phyloP scores from a whole-genome alignment of 306 rosid species.

The Crotalaria pallida region DNA sequence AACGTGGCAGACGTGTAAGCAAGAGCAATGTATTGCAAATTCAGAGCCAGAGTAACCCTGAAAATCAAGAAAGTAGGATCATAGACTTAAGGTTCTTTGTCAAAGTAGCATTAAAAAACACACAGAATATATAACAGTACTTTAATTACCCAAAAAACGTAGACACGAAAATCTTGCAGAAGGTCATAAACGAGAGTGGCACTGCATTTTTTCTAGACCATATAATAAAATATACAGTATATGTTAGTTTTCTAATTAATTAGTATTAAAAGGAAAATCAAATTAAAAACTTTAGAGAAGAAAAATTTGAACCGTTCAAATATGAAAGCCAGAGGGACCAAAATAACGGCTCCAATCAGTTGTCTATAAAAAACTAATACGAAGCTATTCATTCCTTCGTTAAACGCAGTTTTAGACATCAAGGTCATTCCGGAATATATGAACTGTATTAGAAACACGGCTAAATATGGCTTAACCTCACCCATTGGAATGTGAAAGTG shows the following conservation, averaged over 20 bases:
- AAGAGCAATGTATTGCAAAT: slow-evolving; percentile 37
- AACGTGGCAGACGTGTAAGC: slow-evolving; percentile 45
- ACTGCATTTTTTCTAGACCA: slow-evolving; percentile 33
- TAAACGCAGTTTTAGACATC: slow-evolving; percentile 50
- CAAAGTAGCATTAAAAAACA: not conserved
- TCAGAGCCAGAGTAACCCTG: slow-evolving; percentile 41
- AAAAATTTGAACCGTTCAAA: slow-evolving; percentile 35
- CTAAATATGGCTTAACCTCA: slow-evolving; percentile 46
- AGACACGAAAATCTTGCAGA: slow-evolving; percentile 50
- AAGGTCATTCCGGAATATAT: slow-evolving; percentile 46
- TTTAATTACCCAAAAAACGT: slow-evolving; percentile 56
- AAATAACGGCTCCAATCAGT: slow-evolving; percentile 30
- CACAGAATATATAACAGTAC: not conserved
- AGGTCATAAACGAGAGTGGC: slow-evolving; percentile 31
- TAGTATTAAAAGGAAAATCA: too few relatives aligned
- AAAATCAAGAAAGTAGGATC: slow-evolving; percentile 3
- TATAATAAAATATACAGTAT: not conserved
- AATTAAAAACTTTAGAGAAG: not conserved
- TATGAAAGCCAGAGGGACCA: slow-evolving; percentile 41
- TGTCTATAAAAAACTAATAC: slow-evolving; percentile 53
- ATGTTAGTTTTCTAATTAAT: not conserved
- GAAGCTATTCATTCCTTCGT: slow-evolving; percentile 38
- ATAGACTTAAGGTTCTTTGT: not conserved
- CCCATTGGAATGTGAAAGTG: slow-evolving; percentile 26
- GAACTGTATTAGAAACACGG: slow-evolving; percentile 35